Evolutionary conservation across 352 stramenopile genomes (phyloP).

Genomic region (Pythium scleroteichum): DNA sequence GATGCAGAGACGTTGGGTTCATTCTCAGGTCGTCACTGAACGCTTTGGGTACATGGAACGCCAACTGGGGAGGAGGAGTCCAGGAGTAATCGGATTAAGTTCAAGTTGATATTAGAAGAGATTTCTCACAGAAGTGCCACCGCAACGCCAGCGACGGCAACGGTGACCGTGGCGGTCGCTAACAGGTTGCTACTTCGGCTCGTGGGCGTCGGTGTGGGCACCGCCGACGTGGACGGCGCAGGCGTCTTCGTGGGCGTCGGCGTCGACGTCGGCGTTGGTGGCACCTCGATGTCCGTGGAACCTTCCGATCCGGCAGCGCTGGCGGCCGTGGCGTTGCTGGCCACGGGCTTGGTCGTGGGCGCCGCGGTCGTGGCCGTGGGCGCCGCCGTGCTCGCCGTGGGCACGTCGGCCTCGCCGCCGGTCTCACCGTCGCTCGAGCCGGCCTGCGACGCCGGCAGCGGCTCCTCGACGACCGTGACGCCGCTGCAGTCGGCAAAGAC

Average conservation of each 20-base stretch:
- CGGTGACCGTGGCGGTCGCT: background rate
- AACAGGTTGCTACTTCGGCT: background rate
- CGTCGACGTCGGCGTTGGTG: background rate
- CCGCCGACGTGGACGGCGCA: conserved; percentile 3
- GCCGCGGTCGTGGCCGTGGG: conserved; percentile 1
- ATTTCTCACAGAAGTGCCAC: background rate
- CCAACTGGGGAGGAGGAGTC: too few relatives aligned
- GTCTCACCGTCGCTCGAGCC: conserved; percentile 8
- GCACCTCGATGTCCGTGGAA: conserved; percentile 7
- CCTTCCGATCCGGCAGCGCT: background rate
- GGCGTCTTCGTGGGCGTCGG: background rate
- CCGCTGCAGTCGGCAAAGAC: conserved; percentile 30
- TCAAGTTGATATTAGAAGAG: background rate
- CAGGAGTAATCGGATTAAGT: background rate
- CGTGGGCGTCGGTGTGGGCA: conserved; percentile 8
- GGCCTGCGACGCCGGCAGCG: conserved; percentile 16
- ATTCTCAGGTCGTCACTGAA: too few relatives aligned
- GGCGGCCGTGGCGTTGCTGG: background rate
- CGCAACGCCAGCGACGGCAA: background rate
- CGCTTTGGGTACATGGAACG: too few relatives aligned
- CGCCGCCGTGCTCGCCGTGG: conserved; percentile 3
- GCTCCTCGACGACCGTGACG: conserved; percentile 15
- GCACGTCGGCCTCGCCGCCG: conserved; percentile 2
- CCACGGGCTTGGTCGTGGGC: background rate
- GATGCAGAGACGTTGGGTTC: too few relatives aligned